Evolutionary conservation across 2,329 filamentous ascomycete species (phyloP).

Genomic region (Anthostomella pinea): DNA sequence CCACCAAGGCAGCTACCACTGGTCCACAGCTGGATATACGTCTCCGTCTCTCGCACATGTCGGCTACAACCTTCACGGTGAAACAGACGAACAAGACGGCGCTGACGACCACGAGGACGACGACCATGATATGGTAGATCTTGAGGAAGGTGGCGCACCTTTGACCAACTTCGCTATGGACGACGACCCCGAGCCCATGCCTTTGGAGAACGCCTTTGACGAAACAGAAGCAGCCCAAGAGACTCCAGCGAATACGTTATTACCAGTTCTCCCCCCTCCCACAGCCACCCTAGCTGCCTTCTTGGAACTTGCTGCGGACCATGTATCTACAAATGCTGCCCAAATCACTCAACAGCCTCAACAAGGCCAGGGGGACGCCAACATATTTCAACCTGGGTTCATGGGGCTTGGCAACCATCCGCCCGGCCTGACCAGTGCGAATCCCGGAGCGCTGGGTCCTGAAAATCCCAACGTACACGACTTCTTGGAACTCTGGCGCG

Average conservation of each 20-base stretch:
- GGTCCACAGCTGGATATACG: slow-evolving; percentile 3
- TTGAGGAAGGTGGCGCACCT: slow-evolving; percentile 27
- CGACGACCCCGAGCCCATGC: slow-evolving; percentile 10
- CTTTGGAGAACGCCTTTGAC: too few species aligned
- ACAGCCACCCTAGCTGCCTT: too few species aligned
- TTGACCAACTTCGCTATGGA: slow-evolving; percentile 23
- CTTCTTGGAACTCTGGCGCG: slow-evolving; percentile 53
- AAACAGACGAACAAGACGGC: slow-evolving; percentile 5
- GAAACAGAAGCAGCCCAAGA: too few species aligned
- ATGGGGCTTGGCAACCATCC: slow-evolving; percentile 25
- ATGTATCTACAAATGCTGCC: not conserved
- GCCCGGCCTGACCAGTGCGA: slow-evolving; percentile 31
- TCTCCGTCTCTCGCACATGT: slow-evolving; percentile 1
- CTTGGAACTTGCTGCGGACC: too few species aligned
- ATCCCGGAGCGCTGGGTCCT: slow-evolving; percentile 40
- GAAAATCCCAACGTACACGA: slow-evolving; percentile 48
- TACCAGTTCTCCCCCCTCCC: not conserved
- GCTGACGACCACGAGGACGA: slow-evolving; percentile 11
- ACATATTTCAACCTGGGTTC: slow-evolving; percentile 10
- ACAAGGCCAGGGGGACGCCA: slow-evolving; percentile 12
- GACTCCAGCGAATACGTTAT: not conserved
- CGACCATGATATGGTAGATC: slow-evolving; percentile 23
- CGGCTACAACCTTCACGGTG: slow-evolving; percentile 7
- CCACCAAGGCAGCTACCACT: not conserved
- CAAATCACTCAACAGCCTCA: slow-evolving; percentile 6